Evolutionary conservation across 805 yeast genomes (phyloP), one percentile per base, ranked within the genome.

Genomic region (Zygosaccharomyces rouxii): DNA sequence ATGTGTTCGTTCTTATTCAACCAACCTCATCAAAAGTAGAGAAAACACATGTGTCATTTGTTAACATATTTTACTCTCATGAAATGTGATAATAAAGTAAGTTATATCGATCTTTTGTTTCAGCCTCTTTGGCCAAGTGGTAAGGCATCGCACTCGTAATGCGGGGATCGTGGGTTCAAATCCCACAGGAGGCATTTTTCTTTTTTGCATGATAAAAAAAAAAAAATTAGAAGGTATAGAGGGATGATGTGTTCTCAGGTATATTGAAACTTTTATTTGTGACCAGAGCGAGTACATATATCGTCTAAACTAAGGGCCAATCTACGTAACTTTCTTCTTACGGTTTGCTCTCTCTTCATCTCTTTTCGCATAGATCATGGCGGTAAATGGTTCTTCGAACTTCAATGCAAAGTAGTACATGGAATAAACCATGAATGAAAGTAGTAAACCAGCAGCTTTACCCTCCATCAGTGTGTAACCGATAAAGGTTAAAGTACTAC

Each of bases 301-400:
- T 31, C 38, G 45, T 23, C 16, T 13, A 5, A 30, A 30, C 14
- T 13, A 13, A 13, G 14, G n/a, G 6, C 18, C 22, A 23, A 33
- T 33, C 16, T 37, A 16, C 6, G 25, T 26, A 7, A 3, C 31
- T 35, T 39, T 42, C 35, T 48, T 46, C 56, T 33, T 55, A 51
- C 2, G 50, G 49, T 46, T 66, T 58, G 47, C 60, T 38, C 48
- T 46, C 46, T 47, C 43, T 39, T 70, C 67, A 51, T 79, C 84
- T 55, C 88, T 77, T 57, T 78, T 75, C n/a, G 92, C 86, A 62
- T 94, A 94, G 53, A 94, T 94, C 64, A 76, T 79, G 21, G 86
- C 96, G 19, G 99, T 94, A 74, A 90, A 94, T 13, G 99, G 99
- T 63, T 92, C 99, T 70, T 94, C 99, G 58, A 92, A 89, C 47